phyloP scores from a whole-genome alignment of 106 monocot genomes.

The Gastrodia elata region DNA sequence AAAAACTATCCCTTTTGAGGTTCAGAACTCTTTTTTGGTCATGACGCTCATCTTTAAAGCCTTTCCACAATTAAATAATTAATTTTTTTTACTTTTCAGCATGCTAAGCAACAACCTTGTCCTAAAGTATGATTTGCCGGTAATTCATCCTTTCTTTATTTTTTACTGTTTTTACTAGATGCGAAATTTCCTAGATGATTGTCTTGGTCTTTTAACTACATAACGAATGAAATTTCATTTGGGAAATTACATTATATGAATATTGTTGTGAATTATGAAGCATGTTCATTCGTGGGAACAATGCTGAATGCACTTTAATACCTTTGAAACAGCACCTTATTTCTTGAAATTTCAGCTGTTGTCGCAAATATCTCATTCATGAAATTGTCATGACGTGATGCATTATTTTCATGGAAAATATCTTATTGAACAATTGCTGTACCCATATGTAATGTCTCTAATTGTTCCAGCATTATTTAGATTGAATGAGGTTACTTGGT shows the following conservation, averaged over 20 bases:
- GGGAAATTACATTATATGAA: neutral
- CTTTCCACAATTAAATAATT: neutral
- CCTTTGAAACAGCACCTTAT: neutral
- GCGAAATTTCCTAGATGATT: neutral
- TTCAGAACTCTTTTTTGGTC: slow-evolving; percentile 9
- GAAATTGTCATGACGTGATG: neutral
- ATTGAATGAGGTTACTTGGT: neutral
- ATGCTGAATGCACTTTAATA: neutral
- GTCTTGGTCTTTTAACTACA: neutral
- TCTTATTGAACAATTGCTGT: too few species aligned
- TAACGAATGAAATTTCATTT: neutral
- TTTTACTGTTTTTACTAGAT: slow-evolving; percentile 5
- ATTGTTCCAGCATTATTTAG: slow-evolving; percentile 1
- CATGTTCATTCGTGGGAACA: neutral
- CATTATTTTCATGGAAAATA: neutral
- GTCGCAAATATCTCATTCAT: neutral
- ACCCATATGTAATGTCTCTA: too few species aligned
- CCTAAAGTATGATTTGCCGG: slow-evolving; percentile 80
- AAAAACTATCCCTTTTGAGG: slow-evolving; percentile 81
- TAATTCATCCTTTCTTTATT: slow-evolving; percentile 21
- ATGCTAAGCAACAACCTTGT: slow-evolving; percentile 64
- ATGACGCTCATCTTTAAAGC: neutral
- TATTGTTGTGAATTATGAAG: neutral
- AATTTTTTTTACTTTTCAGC: slow-evolving; percentile 42
- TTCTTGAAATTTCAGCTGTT: neutral